phyloP scores from a whole-genome alignment of 1,139 yeast genomes.

The Pichia cactophila region DNA sequence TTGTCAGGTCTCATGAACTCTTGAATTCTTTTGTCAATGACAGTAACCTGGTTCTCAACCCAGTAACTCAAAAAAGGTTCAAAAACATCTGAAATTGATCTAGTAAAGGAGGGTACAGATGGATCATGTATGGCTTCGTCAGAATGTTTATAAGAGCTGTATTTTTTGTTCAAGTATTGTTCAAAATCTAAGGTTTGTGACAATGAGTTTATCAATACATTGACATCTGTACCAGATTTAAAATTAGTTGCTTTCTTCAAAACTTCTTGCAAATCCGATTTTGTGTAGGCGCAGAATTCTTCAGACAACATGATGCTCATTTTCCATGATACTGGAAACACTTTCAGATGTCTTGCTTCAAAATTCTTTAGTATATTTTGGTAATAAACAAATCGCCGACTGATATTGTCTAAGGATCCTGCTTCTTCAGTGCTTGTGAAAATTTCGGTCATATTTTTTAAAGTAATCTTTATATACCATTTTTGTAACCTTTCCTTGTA shows the following conservation, averaged over 20 bases:
- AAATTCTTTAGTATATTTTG: slow-evolving; percentile 56
- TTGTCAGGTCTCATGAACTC: slow-evolving; percentile 49
- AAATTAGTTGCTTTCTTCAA: slow-evolving; percentile 29
- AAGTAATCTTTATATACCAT: slow-evolving; percentile 68
- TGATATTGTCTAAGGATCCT: slow-evolving; percentile 81
- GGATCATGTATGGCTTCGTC: slow-evolving; percentile 19
- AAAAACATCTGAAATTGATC: slow-evolving; percentile 62
- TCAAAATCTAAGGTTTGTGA: slow-evolving; percentile 76
- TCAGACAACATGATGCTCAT: slow-evolving; percentile 54
- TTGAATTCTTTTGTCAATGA: slow-evolving; percentile 52
- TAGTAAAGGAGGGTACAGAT: slow-evolving; percentile 34
- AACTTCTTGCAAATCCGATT: slow-evolving; percentile 51
- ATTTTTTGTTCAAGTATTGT: slow-evolving; percentile 53
- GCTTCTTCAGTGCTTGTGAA: slow-evolving; percentile 84
- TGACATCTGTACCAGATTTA: slow-evolving; percentile 38
- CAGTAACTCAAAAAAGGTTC: slow-evolving; percentile 81
- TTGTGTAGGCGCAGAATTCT: slow-evolving; percentile 63
- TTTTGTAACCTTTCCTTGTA: slow-evolving; percentile 55
- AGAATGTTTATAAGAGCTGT: slow-evolving; percentile 28
- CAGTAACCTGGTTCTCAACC: slow-evolving; percentile 78
- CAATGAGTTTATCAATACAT: slow-evolving; percentile 50
- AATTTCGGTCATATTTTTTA: slow-evolving; percentile 67
- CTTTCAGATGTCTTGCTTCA: slow-evolving; percentile 41
- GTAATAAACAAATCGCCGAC: slow-evolving; percentile 74
- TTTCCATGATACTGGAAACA: slow-evolving; percentile 70